Base-by-base conservation (phyloP, 2,329 filamentous ascomycete genomes). In the Exophiala dermatitidis region DNA sequence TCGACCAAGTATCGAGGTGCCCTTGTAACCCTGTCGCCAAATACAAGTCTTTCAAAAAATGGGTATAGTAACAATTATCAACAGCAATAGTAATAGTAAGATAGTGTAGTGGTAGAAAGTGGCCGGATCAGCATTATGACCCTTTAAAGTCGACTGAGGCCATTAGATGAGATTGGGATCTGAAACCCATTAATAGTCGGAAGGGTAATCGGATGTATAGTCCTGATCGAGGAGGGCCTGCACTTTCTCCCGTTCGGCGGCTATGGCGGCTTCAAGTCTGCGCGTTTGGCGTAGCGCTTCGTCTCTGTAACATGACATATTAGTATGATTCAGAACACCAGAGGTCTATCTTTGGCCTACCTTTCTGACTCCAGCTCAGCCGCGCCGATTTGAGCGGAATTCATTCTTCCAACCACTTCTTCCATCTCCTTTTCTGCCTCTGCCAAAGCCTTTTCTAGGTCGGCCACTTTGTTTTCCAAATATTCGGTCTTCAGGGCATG, bases 351-450 rank as follows among this genome's bases (percentile, higher is more conserved):
- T n/a, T n/a, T n/a, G n/a, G 19, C 64, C 56, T 67, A 73, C 72
- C 71, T 71, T 59, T 74, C 72, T 56, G 69, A 68, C 69, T 90
- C 87, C 53, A 94, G 75, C 66, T 88, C 81, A 65, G 86, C 81
- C 52, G 93, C 88, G 71, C 90, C 86, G 63, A 90, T 87, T 72
- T 93, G 88, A 6, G 87, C 86, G 62, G 77, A 76, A 70, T 88
- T 91, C 84, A 94, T 91, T 59, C 85, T 79, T 56, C 83, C 77
- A 5, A 94, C 86, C 5, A 93, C 88, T 68, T 88, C 83, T 66
- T 88, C 82, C 86, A 93, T 91, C 71, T 91, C 87, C 46, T 74
- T 74, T 64, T 93, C 88, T 10, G 88, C 86, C 60, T 88, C 81
- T 3, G 78, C 72, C 8, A 94, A 76, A 10, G 90, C 85, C 63